Conservation (phyloP, 1,284 basidiomycete genomes). For the Ganoderma lucidum region DNA sequence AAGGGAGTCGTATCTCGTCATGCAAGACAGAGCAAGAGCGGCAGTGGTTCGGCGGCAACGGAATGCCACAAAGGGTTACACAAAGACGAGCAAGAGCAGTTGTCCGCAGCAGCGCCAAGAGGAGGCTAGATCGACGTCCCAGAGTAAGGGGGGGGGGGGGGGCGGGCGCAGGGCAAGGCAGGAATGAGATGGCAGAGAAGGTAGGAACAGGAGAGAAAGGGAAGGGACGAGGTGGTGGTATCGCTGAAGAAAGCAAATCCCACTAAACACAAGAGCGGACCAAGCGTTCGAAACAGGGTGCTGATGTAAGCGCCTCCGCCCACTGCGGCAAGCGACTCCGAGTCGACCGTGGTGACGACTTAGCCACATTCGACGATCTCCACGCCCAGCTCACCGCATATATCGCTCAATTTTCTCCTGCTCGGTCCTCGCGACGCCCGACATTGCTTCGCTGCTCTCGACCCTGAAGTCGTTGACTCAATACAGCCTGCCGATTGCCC, state of each 20-base stretch:
- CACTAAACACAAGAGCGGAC: constrained; percentile 26
- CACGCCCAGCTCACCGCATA: constrained; percentile 19
- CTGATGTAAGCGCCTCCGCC: constrained; percentile 28
- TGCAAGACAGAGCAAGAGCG: neutral
- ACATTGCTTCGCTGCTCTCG: constrained; percentile 16
- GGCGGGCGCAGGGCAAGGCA: neutral
- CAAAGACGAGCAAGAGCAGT: neutral
- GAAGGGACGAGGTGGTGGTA: constrained; percentile 26
- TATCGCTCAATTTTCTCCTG: constrained; percentile 25
- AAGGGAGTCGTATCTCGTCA: constrained; percentile 5
- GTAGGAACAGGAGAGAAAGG: neutral
- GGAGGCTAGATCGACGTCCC: constrained; percentile 1
- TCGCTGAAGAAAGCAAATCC: constrained; percentile 23
- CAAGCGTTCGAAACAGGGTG: constrained; percentile 28
- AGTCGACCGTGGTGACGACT: neutral
- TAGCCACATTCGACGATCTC: constrained; percentile 14
- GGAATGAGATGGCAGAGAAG: neutral
- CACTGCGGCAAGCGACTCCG: neutral
- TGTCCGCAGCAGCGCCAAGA: neutral
- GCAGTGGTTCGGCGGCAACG: neutral
- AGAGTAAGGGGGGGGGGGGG: neutral
- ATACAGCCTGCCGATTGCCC: constrained; percentile 12
- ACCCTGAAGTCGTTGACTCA: constrained; percentile 19
- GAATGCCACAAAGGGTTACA: neutral
- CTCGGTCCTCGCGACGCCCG: constrained; percentile 17